A percentile compares a stretch with the other conserved stretches of the same genome.
phyloP scores from a whole-genome alignment of 2,329 filamentous ascomycete genomes.

The Dactylella cylindrospora region DNA sequence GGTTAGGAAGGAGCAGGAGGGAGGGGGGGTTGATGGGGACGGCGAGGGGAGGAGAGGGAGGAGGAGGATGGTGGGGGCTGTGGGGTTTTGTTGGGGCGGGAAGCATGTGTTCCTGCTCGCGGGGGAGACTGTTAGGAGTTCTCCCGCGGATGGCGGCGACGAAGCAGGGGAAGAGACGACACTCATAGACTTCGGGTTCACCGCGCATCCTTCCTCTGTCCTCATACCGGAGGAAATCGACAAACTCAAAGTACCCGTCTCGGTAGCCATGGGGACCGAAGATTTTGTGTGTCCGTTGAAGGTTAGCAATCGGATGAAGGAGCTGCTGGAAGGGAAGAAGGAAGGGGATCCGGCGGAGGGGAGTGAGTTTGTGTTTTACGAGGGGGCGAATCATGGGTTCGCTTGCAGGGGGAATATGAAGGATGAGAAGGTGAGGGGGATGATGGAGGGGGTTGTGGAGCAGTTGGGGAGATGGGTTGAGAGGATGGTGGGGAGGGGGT shows the following conservation, averaged over 20 bases:
- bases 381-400: constrained; percentile 35
- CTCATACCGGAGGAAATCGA: constrained; percentile 14
- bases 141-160: not conserved
- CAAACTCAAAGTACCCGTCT: constrained; percentile 6
- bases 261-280: constrained; percentile 35
- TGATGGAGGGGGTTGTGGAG: constrained; percentile 18
- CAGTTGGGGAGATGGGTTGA: constrained; percentile 29
- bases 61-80: constrained; percentile 15
- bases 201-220: constrained; percentile 18
- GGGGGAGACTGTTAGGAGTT: constrained; percentile 22
- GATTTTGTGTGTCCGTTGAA: constrained; percentile 18
- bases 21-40: too few relatives aligned
- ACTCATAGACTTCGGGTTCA: constrained; percentile 26
- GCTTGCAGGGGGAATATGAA: constrained; percentile 28
- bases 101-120: constrained; percentile 27
- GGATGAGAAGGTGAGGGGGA: constrained; percentile 22
- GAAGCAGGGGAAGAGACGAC: constrained; percentile 8
- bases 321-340: constrained; percentile 5
- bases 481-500: constrained; percentile 18
- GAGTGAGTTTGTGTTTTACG: constrained; percentile 30
- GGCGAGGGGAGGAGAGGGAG: too few relatives aligned
- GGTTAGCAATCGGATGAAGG: constrained; percentile 15
- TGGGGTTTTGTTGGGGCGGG: constrained; percentile 35
- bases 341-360: constrained; percentile 12
- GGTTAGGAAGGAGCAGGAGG: constrained; percentile 11